Base-by-base conservation (phyloP, 2,329 filamentous ascomycete species). In the Dactylellina parvicollis region DNA sequence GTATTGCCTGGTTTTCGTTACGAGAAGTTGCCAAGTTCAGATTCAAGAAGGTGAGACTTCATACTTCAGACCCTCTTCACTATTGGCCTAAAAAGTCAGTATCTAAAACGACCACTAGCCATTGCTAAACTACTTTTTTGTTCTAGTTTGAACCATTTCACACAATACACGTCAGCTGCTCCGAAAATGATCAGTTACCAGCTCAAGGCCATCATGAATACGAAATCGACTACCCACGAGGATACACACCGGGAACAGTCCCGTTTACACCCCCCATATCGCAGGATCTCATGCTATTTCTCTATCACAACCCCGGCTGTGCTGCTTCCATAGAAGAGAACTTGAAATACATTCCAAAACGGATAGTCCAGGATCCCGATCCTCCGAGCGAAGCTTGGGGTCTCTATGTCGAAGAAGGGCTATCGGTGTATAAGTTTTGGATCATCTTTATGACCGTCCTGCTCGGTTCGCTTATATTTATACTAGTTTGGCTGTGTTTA, bases 301-400 rank as follows among this genome's bases (percentile, higher is more conserved):
- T 47, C 30, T 56, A 66, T 20, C 10, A 66, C 1, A 49, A 54
- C 14, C 71, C 64, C 5, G 34, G 44, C 4, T 75, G 52, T 30
- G 64, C 71, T 2, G 42, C 32, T 20, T 20, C 38, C 20, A 64
- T 18, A 1, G 56, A 50, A 10, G 20, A 64, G 16, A 50, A 50
- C 14, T 34, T 75, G 9, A 56, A 54, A 8, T 56, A 55, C 7
- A 69, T 74, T 2, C 71, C 64, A 1, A 71, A 66, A 47, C 34
- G 64, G 16, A 42, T 71, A 20, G 40, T 47, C 2, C 28, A 54
- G 1, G 24, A 46, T 18, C 62, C 65, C 1, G 47, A 26, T 18
- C 46, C 52, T 3, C 64, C 64, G 4, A 10, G 26, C 5, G 50
- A 65, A 20, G 71, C 42, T 10, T 75, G 64, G 71, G 65, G 57